phyloP scores from a whole-genome alignment of 1,139 yeast species.

The Pichia inconspicua region DNA sequence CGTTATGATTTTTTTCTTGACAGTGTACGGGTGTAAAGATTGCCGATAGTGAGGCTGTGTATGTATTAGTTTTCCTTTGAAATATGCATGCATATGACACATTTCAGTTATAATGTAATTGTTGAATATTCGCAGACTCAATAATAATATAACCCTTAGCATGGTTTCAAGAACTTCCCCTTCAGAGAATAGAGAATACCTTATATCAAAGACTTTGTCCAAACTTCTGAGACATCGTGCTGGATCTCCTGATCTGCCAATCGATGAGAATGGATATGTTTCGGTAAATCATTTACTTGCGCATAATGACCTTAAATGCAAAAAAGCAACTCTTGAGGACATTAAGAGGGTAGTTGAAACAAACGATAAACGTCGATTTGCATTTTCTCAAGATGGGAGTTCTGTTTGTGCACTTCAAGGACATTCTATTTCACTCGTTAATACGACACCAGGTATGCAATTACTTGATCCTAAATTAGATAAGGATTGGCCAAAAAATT shows the following conservation, averaged over 20 bases:
- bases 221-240: constrained; percentile 83
- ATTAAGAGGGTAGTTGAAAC: constrained; percentile 50
- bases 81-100: too few relatives aligned
- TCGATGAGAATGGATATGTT: constrained; percentile 64
- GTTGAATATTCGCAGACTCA: too few relatives aligned
- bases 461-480: constrained; percentile 14
- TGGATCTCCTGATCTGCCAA: constrained; percentile 52
- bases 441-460: constrained; percentile 40
- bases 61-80: too few relatives aligned
- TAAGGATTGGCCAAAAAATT: constrained; percentile 32
- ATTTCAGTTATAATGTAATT: too few relatives aligned
- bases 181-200: constrained; percentile 17
- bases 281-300: constrained; percentile 42
- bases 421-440: constrained; percentile 51
- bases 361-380: constrained; percentile 67
- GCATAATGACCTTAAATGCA: constrained; percentile 53
- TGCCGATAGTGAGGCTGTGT: too few relatives aligned
- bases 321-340: constrained; percentile 48
- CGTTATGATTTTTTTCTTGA: too few relatives aligned
- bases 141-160: too few relatives aligned
- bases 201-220: constrained; percentile 67
- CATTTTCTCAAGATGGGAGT: constrained; percentile 28
- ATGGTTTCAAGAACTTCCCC: not conserved
- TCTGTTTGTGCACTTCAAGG: constrained; percentile 87
- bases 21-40: too few relatives aligned